Evolutionary conservation across 73 alveolate genomes (phyloP).

Genomic region (Durusdinium trenchii): DNA sequence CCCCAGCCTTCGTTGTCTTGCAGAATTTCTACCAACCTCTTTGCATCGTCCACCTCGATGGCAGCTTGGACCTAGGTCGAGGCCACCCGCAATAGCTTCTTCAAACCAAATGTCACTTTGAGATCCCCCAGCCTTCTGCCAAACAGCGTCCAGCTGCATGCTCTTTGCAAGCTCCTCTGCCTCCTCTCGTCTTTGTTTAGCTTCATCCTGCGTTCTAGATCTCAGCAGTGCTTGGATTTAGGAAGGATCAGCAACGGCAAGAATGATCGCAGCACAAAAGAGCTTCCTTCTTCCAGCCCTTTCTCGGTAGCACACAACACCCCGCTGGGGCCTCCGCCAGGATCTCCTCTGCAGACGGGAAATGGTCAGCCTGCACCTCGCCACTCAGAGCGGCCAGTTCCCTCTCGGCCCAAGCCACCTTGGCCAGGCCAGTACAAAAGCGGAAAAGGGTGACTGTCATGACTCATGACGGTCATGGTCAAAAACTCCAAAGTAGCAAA

Average conservation of each 20-base stretch:
- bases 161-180: not conserved
- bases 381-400: constrained; percentile 46
- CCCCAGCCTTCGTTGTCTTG: constrained; percentile 53
- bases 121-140: constrained; percentile 8
- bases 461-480: too few relatives aligned
- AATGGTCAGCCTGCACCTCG: not conserved
- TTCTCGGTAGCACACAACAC: too few relatives aligned
- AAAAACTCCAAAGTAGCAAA: not conserved
- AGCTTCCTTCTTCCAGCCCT: too few relatives aligned
- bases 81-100: too few relatives aligned
- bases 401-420: constrained; percentile 71
- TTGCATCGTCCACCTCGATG: constrained; percentile 42
- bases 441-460: not conserved
- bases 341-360: constrained; percentile 20
- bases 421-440: not conserved
- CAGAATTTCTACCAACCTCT: not conserved
- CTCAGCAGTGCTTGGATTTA: too few relatives aligned
- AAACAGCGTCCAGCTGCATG: constrained; percentile 32
- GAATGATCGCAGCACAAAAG: too few relatives aligned
- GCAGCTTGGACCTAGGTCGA: constrained; percentile 65
- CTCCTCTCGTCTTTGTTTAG: constrained; percentile 10
- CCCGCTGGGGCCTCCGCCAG: constrained; percentile 33
- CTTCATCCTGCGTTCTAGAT: constrained; percentile 15
- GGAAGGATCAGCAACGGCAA: too few relatives aligned
- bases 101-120: not conserved